Conservation (phyloP, 2,329 filamentous ascomycete species). For the Fusarium veterinarium region DNA sequence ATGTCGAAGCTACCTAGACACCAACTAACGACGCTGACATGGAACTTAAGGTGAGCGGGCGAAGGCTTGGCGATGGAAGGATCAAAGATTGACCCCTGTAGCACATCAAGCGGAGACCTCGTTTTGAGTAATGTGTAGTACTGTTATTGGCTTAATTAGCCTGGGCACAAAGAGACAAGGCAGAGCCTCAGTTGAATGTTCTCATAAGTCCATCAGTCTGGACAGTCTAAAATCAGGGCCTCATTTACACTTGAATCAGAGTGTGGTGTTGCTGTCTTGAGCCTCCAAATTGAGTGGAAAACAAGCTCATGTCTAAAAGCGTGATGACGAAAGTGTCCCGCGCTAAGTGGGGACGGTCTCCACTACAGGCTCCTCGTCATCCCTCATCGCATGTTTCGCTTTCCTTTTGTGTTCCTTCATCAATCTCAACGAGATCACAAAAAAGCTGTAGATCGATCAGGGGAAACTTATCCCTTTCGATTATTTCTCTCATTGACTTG, state of each 20-base stretch:
- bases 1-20: not conserved
- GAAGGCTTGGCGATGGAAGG: slow-evolving; percentile 27
- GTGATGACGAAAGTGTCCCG: slow-evolving; percentile 37
- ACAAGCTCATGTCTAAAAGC: slow-evolving; percentile 38
- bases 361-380: slow-evolving; percentile 39
- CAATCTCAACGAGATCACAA: slow-evolving; percentile 32
- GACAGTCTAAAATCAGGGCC: not conserved
- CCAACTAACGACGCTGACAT: slow-evolving; percentile 3
- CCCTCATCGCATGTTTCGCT: slow-evolving; percentile 33
- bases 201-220: not conserved
- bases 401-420: slow-evolving; percentile 23
- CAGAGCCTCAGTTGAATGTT: not conserved
- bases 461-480: not conserved
- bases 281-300: slow-evolving; percentile 24
- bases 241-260: not conserved
- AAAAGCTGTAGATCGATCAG: slow-evolving; percentile 26
- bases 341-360: slow-evolving; percentile 24
- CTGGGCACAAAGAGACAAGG: not conserved
- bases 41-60: slow-evolving; percentile 2
- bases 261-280: slow-evolving; percentile 1
- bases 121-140: not conserved
- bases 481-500: not conserved
- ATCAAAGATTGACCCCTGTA: slow-evolving; percentile 31
- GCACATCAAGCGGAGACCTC: slow-evolving; percentile 18
- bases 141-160: not conserved